Conservation (phyloP, 2,329 filamentous ascomycete genomes). For the Claviceps maximensis region DNA sequence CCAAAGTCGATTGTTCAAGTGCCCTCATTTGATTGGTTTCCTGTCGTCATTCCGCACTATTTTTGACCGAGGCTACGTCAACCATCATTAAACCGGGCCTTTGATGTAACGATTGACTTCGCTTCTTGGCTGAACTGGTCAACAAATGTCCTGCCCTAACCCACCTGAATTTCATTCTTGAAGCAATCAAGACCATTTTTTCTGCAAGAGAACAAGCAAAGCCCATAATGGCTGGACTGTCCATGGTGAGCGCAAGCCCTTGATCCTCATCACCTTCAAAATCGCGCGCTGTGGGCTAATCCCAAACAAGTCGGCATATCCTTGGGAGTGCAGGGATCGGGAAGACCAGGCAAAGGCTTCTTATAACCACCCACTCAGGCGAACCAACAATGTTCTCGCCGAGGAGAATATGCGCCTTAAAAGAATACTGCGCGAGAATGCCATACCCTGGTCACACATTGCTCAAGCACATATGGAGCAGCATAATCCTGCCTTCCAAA, state of each 20-base stretch:
- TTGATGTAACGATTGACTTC: not conserved
- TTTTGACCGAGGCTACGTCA: not conserved
- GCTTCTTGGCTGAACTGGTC: not conserved
- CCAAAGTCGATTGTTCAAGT: not conserved
- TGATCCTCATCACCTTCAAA: not conserved
- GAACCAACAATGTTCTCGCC: constrained; percentile 29
- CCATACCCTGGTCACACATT: constrained; percentile 35
- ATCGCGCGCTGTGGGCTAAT: not conserved
- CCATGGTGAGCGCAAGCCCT: not conserved
- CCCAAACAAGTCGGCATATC: constrained; percentile 18
- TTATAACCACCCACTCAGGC: constrained; percentile 36
- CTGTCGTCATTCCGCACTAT: not conserved
- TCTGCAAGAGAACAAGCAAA: not conserved
- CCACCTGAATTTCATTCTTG: not conserved
- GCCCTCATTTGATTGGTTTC: not conserved
- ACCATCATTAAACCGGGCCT: not conserved
- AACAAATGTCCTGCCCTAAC: not conserved
- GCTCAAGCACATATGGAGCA: constrained; percentile 21
- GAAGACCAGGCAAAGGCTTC: constrained; percentile 34
- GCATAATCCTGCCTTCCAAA: constrained; percentile 18
- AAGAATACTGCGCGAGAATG: constrained; percentile 36
- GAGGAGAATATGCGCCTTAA: constrained; percentile 39
- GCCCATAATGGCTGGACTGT: not conserved
- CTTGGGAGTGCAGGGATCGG: constrained; percentile 40
- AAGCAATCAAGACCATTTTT: not conserved